Percentiles rank a stretch among this genome's conserved stretches.
Evolutionary conservation across 768 basidiomycete species (phyloP).

Genomic region (Tubosaeta brunneosetosa): DNA sequence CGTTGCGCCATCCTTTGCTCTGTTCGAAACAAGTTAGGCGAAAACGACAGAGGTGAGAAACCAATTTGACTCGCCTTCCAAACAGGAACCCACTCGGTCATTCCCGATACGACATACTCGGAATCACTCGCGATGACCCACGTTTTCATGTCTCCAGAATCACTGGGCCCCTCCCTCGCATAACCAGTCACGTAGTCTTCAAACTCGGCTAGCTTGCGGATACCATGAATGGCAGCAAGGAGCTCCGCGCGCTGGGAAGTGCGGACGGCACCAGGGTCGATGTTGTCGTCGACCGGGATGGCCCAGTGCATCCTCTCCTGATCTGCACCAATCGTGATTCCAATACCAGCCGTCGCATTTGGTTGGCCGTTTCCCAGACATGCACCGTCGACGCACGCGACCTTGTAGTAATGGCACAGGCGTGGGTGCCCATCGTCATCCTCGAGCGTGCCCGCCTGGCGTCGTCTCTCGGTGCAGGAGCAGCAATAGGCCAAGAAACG

Average conservation of each 20-base stretch:
- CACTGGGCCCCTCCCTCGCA: not conserved
- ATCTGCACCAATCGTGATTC: slow-evolving; percentile 22
- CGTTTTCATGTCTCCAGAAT: not conserved
- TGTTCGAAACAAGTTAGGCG: not conserved
- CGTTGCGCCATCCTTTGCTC: slow-evolving; percentile 9
- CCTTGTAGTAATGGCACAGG: slow-evolving; percentile 23
- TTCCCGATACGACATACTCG: slow-evolving; percentile 33
- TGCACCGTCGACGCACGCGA: slow-evolving; percentile 35
- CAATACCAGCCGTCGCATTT: slow-evolving; percentile 28
- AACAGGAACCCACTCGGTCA: slow-evolving; percentile 33
- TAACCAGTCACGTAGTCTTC: not conserved
- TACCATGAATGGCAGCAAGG: slow-evolving; percentile 28
- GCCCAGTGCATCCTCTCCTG: slow-evolving; percentile 16
- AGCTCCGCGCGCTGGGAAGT: slow-evolving; percentile 35
- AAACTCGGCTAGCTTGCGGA: slow-evolving; percentile 12
- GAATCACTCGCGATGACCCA: slow-evolving; percentile 31
- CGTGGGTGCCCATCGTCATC: not conserved
- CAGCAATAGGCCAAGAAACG: slow-evolving; percentile 16
- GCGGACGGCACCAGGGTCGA: slow-evolving; percentile 17
- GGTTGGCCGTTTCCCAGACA: slow-evolving; percentile 27
- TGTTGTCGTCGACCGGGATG: slow-evolving; percentile 21
- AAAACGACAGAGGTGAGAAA: not conserved
- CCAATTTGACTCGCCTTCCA: slow-evolving; percentile 25
- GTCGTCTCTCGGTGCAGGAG: not conserved
- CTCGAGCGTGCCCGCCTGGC: not conserved